phyloP scores from a whole-genome alignment of 2,329 filamentous ascomycete species.

The Macrophomina phaseolina region DNA sequence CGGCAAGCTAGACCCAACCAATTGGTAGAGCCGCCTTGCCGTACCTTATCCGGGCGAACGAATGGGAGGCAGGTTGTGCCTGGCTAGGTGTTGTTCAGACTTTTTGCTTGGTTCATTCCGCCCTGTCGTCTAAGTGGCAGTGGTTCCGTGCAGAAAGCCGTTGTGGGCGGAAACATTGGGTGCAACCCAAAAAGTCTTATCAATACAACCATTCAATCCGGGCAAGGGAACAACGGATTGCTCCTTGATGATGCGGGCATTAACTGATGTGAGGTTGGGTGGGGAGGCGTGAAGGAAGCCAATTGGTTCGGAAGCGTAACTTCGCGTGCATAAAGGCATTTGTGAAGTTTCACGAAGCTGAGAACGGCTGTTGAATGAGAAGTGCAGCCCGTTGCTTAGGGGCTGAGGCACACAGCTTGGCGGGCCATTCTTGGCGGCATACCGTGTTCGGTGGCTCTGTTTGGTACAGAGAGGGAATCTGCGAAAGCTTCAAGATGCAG shows the following conservation, averaged over 20 bases:
- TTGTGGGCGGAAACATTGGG: too few relatives aligned
- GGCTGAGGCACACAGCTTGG: background rate
- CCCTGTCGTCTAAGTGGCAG: background rate
- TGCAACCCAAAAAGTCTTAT: background rate
- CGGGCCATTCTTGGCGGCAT: slow-evolving; percentile 11
- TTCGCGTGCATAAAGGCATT: background rate
- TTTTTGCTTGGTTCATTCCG: background rate
- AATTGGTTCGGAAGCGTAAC: background rate
- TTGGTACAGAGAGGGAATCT: background rate
- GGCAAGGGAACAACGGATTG: background rate
- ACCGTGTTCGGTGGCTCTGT: background rate
- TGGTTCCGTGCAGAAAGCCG: background rate
- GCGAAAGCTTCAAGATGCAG: slow-evolving; percentile 13
- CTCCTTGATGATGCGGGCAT: background rate
- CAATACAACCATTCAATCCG: too few relatives aligned
- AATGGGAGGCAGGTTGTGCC: slow-evolving; percentile 7
- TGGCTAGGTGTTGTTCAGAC: background rate
- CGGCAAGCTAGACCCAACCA: background rate
- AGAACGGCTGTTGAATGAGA: background rate
- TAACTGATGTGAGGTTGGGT: background rate
- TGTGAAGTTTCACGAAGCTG: background rate
- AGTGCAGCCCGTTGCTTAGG: slow-evolving; percentile 10
- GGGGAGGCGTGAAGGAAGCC: background rate
- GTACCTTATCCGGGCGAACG: background rate
- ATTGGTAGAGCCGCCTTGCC: background rate